Conservation (phyloP, 192 early-diverging fungal genomes). For the Backusella tarrabulga region DNA sequence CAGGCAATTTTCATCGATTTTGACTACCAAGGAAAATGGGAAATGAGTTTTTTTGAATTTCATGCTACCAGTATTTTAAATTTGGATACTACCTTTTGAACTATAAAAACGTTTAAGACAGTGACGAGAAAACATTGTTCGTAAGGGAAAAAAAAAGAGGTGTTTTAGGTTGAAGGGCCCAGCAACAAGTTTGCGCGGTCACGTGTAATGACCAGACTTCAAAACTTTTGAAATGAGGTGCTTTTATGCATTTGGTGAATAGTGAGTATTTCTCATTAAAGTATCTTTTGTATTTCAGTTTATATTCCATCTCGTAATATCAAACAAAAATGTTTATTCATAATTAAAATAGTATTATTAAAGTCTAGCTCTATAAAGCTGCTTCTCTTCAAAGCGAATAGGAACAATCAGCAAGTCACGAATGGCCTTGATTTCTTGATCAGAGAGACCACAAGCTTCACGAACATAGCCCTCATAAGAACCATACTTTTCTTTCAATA, state of each 20-base stretch:
- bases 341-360: neutral
- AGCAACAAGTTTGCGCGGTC: neutral
- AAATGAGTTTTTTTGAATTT: too few species aligned
- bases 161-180: neutral
- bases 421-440: constrained; percentile 39
- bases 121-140: neutral
- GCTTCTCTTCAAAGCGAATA: constrained; percentile 38
- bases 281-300: too few species aligned
- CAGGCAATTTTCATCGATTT: neutral
- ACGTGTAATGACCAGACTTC: neutral
- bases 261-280: too few species aligned
- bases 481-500: constrained; percentile 46
- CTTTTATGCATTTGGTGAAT: neutral
- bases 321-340: neutral
- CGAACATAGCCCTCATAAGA: constrained; percentile 46
- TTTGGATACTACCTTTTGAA: neutral
- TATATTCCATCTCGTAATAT: neutral
- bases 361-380: constrained; percentile 21
- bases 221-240: neutral
- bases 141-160: neutral
- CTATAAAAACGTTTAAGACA: neutral
- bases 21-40: neutral
- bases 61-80: too few species aligned
- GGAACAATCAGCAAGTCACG: constrained; percentile 42
- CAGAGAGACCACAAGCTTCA: constrained; percentile 37